A percentile compares a stretch with the other conserved stretches of the same genome.
phyloP scores from a whole-genome alignment of 2,329 filamentous ascomycete species.

The Penicillium sp. region DNA sequence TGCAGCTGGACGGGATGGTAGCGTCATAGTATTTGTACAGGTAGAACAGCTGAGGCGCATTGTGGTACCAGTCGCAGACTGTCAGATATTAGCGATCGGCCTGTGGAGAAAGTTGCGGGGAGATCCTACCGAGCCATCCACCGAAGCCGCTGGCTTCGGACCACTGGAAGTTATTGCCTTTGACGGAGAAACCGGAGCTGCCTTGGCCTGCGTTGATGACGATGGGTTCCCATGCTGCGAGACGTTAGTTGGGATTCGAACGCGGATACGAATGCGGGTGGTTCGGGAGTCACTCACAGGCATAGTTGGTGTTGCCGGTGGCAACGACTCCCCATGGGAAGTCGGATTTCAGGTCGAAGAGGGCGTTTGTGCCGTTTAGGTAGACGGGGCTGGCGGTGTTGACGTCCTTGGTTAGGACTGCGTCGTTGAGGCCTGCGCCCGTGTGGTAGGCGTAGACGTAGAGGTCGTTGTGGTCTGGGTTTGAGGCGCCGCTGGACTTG shows the following conservation, averaged over 20 bases:
- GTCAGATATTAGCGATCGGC: conserved; percentile 5
- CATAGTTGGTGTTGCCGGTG: conserved; percentile 33
- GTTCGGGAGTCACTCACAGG: conserved; percentile 30
- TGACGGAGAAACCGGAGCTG: conserved; percentile 33
- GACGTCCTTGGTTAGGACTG: conserved; percentile 32
- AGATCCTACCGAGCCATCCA: conserved; percentile 41
- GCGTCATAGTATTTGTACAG: conserved; percentile 26
- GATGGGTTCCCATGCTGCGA: conserved; percentile 40
- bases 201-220: conserved; percentile 38
- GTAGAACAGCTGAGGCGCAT: conserved; percentile 44
- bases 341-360: conserved; percentile 31
- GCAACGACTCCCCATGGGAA: conserved; percentile 37
- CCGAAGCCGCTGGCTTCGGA: conserved; percentile 34
- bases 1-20: conserved; percentile 36
- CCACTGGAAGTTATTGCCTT: conserved; percentile 30
- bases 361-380: conserved; percentile 36
- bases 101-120: background rate
- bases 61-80: conserved; percentile 47
- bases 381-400: conserved; percentile 29
- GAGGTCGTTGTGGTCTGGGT: conserved; percentile 35
- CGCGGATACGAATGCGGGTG: background rate
- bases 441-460: conserved; percentile 44
- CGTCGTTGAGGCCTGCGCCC: conserved; percentile 43
- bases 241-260: background rate
- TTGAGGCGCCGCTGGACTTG: conserved; percentile 33